These are phyloP conservation scores for Ophiostoma tasmaniense DNA, from an alignment of 2,329 filamentous ascomycete species.

Conservation along the genomic window DNA sequence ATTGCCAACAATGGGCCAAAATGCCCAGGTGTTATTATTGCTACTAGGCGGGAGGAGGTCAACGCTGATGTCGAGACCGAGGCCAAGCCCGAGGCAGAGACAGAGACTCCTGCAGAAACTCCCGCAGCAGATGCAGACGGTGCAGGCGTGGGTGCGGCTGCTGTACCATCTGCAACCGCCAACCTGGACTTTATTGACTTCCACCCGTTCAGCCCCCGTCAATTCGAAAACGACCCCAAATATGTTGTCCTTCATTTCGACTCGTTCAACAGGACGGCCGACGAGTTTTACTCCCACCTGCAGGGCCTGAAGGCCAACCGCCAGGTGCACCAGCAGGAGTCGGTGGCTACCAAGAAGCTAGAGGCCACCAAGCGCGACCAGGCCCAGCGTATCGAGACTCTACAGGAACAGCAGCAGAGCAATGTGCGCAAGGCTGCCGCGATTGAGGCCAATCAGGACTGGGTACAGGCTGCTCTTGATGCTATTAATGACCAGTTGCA, in stretches of 20 bases:
- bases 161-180: constrained; percentile 1
- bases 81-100: too few relatives aligned
- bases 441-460: constrained; percentile 81
- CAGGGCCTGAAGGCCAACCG: constrained; percentile 90
- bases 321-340: constrained; percentile 70
- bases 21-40: constrained; percentile 81
- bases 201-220: constrained; percentile 78
- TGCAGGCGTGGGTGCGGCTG: too few relatives aligned
- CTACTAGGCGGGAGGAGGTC: constrained; percentile 44
- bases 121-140: constrained; percentile 5
- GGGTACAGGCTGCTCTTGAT: constrained; percentile 86
- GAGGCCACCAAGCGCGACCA: constrained; percentile 81
- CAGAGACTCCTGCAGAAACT: neutral
- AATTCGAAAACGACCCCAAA: constrained; percentile 60
- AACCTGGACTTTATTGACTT: constrained; percentile 81
- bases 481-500: constrained; percentile 86
- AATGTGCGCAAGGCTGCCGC: constrained; percentile 84
- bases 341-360: constrained; percentile 71
- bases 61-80: neutral
- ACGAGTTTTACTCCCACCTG: constrained; percentile 94
- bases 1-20: constrained; percentile 53
- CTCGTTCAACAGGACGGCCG: constrained; percentile 85
- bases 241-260: constrained; percentile 67
- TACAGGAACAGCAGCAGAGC: constrained; percentile 71
- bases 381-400: constrained; percentile 69